phyloP scores from a whole-genome alignment of 2,329 filamentous ascomycete species.

The Diaporthe sp. region DNA sequence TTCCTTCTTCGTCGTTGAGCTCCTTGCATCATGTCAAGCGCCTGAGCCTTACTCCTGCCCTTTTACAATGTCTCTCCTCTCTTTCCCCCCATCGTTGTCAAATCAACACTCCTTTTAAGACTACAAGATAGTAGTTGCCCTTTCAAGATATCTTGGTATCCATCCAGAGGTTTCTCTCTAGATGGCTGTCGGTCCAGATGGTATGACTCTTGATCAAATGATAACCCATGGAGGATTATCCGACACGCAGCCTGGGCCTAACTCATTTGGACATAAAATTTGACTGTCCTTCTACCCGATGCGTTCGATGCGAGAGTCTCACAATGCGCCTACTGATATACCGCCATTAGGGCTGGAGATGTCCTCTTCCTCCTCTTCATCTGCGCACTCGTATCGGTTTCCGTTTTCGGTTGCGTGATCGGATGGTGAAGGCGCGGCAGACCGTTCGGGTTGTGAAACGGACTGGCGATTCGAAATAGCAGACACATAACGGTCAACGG shows the following conservation, averaged over 20 bases:
- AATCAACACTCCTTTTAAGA: background rate
- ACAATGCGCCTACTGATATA: slow-evolving; percentile 13
- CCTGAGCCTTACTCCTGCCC: background rate
- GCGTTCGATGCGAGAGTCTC: background rate
- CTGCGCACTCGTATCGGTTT: background rate
- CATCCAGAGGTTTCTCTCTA: background rate
- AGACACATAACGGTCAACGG: slow-evolving; percentile 25
- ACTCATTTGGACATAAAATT: background rate
- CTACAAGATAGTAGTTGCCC: background rate
- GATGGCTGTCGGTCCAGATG: background rate
- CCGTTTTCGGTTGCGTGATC: background rate
- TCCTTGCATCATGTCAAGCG: background rate
- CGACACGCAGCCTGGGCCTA: background rate
- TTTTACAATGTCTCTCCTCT: background rate
- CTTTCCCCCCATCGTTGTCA: background rate
- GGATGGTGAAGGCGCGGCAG: slow-evolving; percentile 5
- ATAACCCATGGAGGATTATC: slow-evolving; percentile 22
- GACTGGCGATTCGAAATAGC: background rate
- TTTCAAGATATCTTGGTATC: background rate
- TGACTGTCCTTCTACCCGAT: background rate
- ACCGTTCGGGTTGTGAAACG: background rate
- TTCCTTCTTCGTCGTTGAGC: no score
- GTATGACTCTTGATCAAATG: background rate
- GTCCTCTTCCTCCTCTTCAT: slow-evolving; percentile 4
- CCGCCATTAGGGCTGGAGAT: slow-evolving; percentile 13